Percentiles rank a stretch among this genome's conserved stretches.
Evolutionary conservation across 2,329 filamentous ascomycete genomes (phyloP).

Genomic region (Diatrype stigma): DNA sequence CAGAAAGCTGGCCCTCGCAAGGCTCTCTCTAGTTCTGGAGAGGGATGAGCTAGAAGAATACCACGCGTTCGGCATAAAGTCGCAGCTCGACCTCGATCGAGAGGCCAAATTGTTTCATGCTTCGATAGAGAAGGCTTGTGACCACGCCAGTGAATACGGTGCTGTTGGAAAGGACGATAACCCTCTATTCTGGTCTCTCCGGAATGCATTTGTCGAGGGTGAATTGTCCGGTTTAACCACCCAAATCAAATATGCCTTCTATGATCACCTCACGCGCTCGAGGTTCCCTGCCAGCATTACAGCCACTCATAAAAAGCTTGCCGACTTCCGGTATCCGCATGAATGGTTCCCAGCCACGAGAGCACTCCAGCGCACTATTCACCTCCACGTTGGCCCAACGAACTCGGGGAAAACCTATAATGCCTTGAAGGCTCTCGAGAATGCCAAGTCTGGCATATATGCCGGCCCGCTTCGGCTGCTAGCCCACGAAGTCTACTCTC

Average conservation of each 20-base stretch:
- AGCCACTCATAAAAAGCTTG: conserved; percentile 58
- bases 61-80: conserved; percentile 31
- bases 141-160: conserved; percentile 35
- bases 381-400: conserved; percentile 92
- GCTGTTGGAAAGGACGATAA: conserved; percentile 39
- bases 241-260: conserved; percentile 67
- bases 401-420: conserved; percentile 98
- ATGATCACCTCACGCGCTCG: conserved; percentile 56
- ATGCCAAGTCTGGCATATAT: conserved; percentile 74
- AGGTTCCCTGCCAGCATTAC: conserved; percentile 54
- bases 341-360: conserved; percentile 92
- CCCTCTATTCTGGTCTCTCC: conserved; percentile 54
- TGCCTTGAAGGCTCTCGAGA: conserved; percentile 79
- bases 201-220: conserved; percentile 53
- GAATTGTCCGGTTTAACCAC: conserved; percentile 47
- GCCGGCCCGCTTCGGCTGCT: conserved; percentile 84
- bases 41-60: conserved; percentile 27
- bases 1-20: conserved; percentile 17
- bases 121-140: conserved; percentile 41
- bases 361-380: conserved; percentile 73
- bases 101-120: conserved; percentile 43
- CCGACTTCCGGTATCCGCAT: conserved; percentile 82
- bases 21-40: conserved; percentile 30
- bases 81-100: conserved; percentile 37
- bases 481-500: conserved; percentile 91